These are phyloP conservation scores for Triticum turgidum DNA, from an alignment of 176 grass and related monocot genomes.

Conservation along the genomic window DNA sequence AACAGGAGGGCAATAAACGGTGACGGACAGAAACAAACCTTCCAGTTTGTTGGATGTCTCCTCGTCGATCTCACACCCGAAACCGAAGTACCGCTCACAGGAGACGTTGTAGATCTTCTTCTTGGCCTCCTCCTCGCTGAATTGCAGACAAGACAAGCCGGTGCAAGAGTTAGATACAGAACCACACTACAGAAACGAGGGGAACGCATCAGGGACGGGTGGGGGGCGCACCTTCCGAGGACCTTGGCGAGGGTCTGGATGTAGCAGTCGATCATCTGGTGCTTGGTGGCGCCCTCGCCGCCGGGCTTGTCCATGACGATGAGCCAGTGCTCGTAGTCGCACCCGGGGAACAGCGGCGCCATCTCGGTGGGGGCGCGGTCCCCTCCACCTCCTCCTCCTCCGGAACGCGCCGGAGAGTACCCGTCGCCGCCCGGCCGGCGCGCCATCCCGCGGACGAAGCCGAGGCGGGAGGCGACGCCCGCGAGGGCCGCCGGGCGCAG, in stretches of 20 bases:
- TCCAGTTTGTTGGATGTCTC: slow-evolving; percentile 97
- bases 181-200: neutral
- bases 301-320: slow-evolving; percentile 99
- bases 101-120: slow-evolving; percentile 94
- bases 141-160: neutral
- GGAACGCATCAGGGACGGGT: neutral
- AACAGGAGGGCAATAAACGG: no score
- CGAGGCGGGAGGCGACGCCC: slow-evolving; percentile 35
- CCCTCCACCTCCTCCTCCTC: slow-evolving; percentile 25
- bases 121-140: slow-evolving; percentile 83
- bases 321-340: slow-evolving; percentile 99
- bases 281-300: slow-evolving; percentile 76
- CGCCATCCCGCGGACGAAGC: slow-evolving; percentile 42
- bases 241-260: slow-evolving; percentile 89
- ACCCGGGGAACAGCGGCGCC: slow-evolving; percentile 85
- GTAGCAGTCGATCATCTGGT: slow-evolving; percentile 99
- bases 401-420: slow-evolving; percentile 21
- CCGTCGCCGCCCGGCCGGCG: slow-evolving; percentile 49
- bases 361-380: slow-evolving; percentile 86
- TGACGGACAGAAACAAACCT: slow-evolving; percentile 26
- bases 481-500: slow-evolving; percentile 29
- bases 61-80: slow-evolving; percentile 84
- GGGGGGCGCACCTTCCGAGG: slow-evolving; percentile 54
- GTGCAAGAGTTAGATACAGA: neutral
- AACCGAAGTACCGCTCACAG: slow-evolving; percentile 79